These are phyloP conservation scores for Didymellaceae sp. DNA, from an alignment of 2,329 filamentous ascomycete species.

Conservation along the genomic window DNA sequence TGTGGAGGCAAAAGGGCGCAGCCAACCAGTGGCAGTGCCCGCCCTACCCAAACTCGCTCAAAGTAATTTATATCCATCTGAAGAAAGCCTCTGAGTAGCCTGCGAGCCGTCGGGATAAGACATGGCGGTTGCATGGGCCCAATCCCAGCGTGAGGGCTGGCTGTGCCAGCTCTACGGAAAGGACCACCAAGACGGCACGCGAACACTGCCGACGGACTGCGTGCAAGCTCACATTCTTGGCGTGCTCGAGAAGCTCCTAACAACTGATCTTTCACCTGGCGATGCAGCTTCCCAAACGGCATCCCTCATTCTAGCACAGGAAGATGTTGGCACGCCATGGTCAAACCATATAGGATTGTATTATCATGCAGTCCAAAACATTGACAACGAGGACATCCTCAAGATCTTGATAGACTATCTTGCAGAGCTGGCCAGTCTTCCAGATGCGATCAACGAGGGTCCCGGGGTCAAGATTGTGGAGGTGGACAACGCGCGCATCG, in stretches of 20 bases:
- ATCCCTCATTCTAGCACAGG: background rate
- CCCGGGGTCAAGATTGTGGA: background rate
- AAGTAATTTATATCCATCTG: too few relatives aligned
- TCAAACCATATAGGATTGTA: background rate
- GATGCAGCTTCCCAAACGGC: background rate
- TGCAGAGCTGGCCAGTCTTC: slow-evolving; percentile 13
- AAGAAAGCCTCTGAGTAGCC: too few relatives aligned
- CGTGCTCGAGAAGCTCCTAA: background rate
- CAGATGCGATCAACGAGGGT: slow-evolving; percentile 8
- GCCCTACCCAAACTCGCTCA: too few relatives aligned
- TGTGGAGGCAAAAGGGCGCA: too few relatives aligned
- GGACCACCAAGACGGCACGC: background rate
- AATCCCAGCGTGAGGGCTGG: background rate
- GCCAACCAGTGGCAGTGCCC: too few relatives aligned
- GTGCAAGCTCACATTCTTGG: background rate
- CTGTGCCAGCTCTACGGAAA: background rate
- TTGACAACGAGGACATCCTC: background rate
- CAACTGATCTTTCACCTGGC: background rate
- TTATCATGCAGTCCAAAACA: background rate
- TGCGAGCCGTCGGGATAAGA: background rate
- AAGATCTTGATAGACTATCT: slow-evolving; percentile 6
- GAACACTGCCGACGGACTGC: background rate
- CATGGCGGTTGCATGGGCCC: background rate
- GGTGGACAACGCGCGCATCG: background rate
- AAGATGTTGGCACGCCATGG: background rate